Evolutionary conservation across 495 filamentous ascomycete genomes (phyloP), one percentile per base, ranked within the genome.

Genomic region (Margaritispora aquatica): DNA sequence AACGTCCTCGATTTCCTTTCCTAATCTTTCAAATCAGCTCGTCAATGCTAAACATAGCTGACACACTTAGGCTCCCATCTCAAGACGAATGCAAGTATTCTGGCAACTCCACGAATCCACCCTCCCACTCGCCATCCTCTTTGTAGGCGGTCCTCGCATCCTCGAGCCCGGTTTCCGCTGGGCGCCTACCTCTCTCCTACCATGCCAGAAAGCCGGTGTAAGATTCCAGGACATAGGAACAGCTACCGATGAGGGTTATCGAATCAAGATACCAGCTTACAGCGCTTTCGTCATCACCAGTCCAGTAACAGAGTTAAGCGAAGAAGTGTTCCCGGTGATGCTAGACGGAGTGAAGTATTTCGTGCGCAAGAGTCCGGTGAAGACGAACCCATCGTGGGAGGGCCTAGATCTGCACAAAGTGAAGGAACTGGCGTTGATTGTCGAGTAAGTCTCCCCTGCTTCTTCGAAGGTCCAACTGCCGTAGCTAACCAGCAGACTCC

Each of bases 261-360:
- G 23, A 10, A 24, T 36, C 2, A 54, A 36, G 19, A 19, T 22
- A 13, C 51, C 51, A n/a, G 31, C 26, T 17, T 54, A 54, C 11
- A 4, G 26, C 13, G 23, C 19, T 24, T 50, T 50, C 24, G 26
- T 22, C 20, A 22, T 50, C 5, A 24, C 47, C 13, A 22, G 8
- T 50, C 26, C n/a, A 34, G 17, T 1, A 20, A 17, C 13, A 1
- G 13, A 34, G 13, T 34, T 36, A n/a, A 21, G 4, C 11, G 51
- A 36, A 13, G 19, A 10, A 20, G 26, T 29, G 20, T 54, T 54
- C n/a, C 26, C 51, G 10, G 26, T 34, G 4, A 47, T 48, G 21
- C 24, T 56, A 24, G 27, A 56, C 4, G 54, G 54, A 26, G 24
- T 46, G 11, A 56, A 56, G 38, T 56, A 56, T 27, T 56, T 56